Evolutionary conservation across 768 basidiomycete genomes (phyloP).

Genomic region (Suillus paluster): DNA sequence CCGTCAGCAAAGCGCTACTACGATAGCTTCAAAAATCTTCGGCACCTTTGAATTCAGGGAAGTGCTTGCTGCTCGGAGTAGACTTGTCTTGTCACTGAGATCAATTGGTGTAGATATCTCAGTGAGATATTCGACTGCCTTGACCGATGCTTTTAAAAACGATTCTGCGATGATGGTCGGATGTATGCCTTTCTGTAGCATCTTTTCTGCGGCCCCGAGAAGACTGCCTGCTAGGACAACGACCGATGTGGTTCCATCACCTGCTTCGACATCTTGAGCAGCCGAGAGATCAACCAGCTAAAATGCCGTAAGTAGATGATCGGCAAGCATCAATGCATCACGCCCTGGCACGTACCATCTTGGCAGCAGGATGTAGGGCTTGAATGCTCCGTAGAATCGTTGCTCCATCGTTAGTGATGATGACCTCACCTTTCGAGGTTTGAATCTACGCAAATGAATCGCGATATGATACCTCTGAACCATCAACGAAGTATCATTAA

Average conservation of each 20-base stretch:
- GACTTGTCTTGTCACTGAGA: conserved; percentile 80
- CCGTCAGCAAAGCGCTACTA: conserved; percentile 2
- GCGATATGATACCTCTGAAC: conserved; percentile 16
- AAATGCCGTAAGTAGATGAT: conserved; percentile 10
- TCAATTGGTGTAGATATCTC: conserved; percentile 94
- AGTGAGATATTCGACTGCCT: conserved; percentile 92
- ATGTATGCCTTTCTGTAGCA: conserved; percentile 96
- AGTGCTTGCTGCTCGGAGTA: conserved; percentile 93
- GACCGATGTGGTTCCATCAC: conserved; percentile 97
- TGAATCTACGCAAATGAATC: conserved; percentile 67
- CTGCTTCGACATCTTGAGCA: conserved; percentile 98
- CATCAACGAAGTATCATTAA: conserved; percentile 16
- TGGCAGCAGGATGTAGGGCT: conserved; percentile 96
- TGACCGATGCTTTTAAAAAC: conserved; percentile 89
- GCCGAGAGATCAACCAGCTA: conserved; percentile 97
- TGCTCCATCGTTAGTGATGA: conserved; percentile 98
- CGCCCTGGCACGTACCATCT: conserved; percentile 69
- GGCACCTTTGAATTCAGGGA: conserved; percentile 92
- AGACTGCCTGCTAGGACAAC: conserved; percentile 95
- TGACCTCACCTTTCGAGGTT: conserved; percentile 94
- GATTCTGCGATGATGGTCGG: conserved; percentile 97
- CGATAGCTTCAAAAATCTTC: background rate
- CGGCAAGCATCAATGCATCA: background rate
- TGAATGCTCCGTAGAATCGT: conserved; percentile 96
- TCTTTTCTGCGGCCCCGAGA: conserved; percentile 93